Evolutionary conservation across 1,139 yeast species (phyloP), one percentile per base, ranked within the genome.

Genomic region (Arxiozyma telluris): DNA sequence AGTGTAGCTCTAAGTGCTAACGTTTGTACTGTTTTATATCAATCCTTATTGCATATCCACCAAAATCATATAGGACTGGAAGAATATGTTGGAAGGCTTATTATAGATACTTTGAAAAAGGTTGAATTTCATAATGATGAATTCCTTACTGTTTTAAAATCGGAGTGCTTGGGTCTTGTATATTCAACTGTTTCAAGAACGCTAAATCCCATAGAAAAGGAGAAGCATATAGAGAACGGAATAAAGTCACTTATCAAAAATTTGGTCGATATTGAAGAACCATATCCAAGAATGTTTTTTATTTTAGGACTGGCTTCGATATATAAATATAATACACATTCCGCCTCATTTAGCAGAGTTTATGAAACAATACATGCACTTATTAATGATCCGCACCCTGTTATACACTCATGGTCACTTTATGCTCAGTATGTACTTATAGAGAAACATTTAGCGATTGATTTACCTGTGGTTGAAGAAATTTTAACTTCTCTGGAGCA

Each of bases 331-430:
- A 74, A 75, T 52, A 73, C 81, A 0, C 75, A 77, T 21, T 70
- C 74, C 60, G 65, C 73, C 17, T 68, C 71, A 50, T 70, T 78
- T 56, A 69, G 70, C 50, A 64, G 73, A 1, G 78, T 85, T 15
- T 74, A 78, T 55, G 82, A 82, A 44, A 81, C 88, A 5, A 66
- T 84, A 11, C 69, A 76, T 20, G 84, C 87, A 23, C 73, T 91
- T 48, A 71, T 86, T 3, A 73, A 73, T 43, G 98, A 91, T 69
- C 94, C 96, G 0, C 93, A 91, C 64, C 96, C 96, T 0, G 73
- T 81, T 2, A 90, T 93, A 17, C 90, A 87, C 64, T 77, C 80
- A 55, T 85, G 88, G 76, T 77, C 94, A 0, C 67, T 90, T 57
- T 78, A 78, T 52, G 79, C 95, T 0, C 68, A 87, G 44, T 69